Evolutionary conservation across 2,329 filamentous ascomycete species (phyloP).

Genomic region (Domatiomyces globalis): DNA sequence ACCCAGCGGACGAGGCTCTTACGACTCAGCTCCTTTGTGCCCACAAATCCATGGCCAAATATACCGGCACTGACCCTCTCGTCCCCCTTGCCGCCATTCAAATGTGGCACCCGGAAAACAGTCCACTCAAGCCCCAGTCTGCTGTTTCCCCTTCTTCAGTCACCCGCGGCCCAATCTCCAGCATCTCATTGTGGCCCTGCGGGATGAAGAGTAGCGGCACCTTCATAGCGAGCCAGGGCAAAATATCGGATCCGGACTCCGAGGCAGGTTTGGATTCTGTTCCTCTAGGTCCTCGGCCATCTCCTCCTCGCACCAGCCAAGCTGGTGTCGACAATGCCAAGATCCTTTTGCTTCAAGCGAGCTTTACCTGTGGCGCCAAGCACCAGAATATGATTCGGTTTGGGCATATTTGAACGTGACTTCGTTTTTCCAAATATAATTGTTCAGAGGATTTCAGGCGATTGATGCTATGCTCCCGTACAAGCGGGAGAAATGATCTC

Average conservation of each 20-base stretch:
- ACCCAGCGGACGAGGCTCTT: constrained; percentile 8
- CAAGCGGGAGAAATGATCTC: too few relatives aligned
- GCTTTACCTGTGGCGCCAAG: constrained; percentile 6
- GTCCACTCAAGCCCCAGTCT: constrained; percentile 6
- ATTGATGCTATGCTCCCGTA: too few relatives aligned
- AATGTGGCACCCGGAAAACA: constrained; percentile 8
- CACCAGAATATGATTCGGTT: constrained; percentile 6
- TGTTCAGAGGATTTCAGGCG: too few relatives aligned
- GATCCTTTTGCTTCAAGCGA: constrained; percentile 7
- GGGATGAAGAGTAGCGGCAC: constrained; percentile 7
- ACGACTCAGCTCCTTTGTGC: constrained; percentile 3
- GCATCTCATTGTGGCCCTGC: constrained; percentile 10
- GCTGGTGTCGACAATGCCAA: constrained; percentile 8
- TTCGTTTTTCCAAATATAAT: too few relatives aligned
- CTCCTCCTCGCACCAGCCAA: not conserved
- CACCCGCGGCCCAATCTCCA: constrained; percentile 6
- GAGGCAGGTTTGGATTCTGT: not conserved
- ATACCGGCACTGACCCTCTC: constrained; percentile 4
- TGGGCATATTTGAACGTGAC: not conserved
- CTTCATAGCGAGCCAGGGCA: constrained; percentile 5
- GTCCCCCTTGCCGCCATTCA: constrained; percentile 2
- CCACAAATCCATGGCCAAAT: constrained; percentile 1
- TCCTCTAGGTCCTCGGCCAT: not conserved
- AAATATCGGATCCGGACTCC: not conserved
- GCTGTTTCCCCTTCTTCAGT: constrained; percentile 1